These are phyloP conservation scores for Plasmodium billcollinsi DNA, from an alignment of 169 alveolate species.

Conservation along the genomic window DNA sequence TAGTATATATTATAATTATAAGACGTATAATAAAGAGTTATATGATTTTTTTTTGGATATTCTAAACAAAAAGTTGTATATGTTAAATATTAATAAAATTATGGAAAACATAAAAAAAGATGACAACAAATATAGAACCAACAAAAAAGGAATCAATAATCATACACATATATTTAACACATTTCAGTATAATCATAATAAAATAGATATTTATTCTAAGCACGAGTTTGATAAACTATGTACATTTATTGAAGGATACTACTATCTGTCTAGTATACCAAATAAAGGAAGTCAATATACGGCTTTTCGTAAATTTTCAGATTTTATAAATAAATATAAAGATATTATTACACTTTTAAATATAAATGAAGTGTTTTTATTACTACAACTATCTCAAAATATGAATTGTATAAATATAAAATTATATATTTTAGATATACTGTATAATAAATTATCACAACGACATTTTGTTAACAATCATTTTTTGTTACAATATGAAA, in stretches of 20 bases:
- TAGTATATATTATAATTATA: slow-evolving; percentile 23
- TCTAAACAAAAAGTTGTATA: slow-evolving; percentile 5
- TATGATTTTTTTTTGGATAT: neutral
- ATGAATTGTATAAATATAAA: neutral
- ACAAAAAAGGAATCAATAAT: no score
- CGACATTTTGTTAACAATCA: neutral
- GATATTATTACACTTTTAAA: neutral
- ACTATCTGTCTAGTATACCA: slow-evolving; percentile 42
- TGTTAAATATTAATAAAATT: neutral
- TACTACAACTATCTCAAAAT: slow-evolving; percentile 11
- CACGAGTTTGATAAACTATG: slow-evolving; percentile 4
- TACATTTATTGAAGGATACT: slow-evolving; percentile 13
- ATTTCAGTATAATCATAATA: no score
- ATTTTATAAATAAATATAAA: no score
- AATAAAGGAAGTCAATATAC: no score
- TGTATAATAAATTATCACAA: slow-evolving; percentile 2
- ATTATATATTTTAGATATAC: slow-evolving; percentile 9
- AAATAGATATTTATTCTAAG: neutral
- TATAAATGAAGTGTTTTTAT: slow-evolving; percentile 13
- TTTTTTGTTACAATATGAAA: neutral
- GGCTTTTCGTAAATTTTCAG: no score
- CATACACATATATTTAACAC: no score
- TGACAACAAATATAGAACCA: no score
- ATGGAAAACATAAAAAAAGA: no score
- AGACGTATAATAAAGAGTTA: slow-evolving; percentile 25